Percentiles rank a stretch among this genome's conserved stretches.
phyloP scores from a whole-genome alignment of 2,329 filamentous ascomycete species.

The Lachnellula suecica region DNA sequence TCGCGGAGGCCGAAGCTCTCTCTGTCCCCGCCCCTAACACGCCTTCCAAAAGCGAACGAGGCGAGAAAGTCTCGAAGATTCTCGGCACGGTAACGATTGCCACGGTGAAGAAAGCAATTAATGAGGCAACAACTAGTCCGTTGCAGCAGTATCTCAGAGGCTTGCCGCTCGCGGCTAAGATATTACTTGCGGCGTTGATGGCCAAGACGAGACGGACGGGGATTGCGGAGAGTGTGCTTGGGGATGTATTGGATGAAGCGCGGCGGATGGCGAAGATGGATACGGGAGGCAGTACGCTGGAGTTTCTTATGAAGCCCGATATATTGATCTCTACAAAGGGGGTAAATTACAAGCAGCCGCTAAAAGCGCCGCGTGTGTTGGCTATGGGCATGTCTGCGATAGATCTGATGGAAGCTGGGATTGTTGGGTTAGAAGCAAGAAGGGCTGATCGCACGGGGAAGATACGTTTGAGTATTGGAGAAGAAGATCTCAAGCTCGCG shows the following conservation, averaged over 20 bases:
- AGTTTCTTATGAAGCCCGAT: conserved; percentile 46
- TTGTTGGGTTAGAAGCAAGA: conserved; percentile 79
- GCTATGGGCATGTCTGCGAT: conserved; percentile 72
- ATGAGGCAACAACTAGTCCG: conserved; percentile 90
- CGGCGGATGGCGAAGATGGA: conserved; percentile 64
- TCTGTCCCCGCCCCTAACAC: conserved; percentile 46
- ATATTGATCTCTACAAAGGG: conserved; percentile 18
- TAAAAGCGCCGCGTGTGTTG: conserved; percentile 45
- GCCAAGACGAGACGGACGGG: conserved; percentile 79
- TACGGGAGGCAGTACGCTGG: conserved; percentile 58
- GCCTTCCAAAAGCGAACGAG: conserved; percentile 56
- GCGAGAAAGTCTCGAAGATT: conserved; percentile 16
- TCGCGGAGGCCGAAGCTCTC: conserved; percentile 73
- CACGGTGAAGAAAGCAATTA: conserved; percentile 91
- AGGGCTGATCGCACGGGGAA: conserved; percentile 85
- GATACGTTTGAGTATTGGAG: conserved; percentile 79
- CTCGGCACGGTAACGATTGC: conserved; percentile 77
- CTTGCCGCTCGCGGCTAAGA: conserved; percentile 77
- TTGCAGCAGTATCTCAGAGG: conserved; percentile 84
- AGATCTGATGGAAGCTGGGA: conserved; percentile 82
- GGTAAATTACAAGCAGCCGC: conserved; percentile 10
- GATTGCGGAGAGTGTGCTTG: conserved; percentile 81
- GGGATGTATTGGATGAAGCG: conserved; percentile 86
- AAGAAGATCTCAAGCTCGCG: conserved; percentile 87
- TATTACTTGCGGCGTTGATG: conserved; percentile 81